Base-by-base conservation (phyloP, 2,329 filamentous ascomycete genomes). In the Cadophora luteo-olivacea region DNA sequence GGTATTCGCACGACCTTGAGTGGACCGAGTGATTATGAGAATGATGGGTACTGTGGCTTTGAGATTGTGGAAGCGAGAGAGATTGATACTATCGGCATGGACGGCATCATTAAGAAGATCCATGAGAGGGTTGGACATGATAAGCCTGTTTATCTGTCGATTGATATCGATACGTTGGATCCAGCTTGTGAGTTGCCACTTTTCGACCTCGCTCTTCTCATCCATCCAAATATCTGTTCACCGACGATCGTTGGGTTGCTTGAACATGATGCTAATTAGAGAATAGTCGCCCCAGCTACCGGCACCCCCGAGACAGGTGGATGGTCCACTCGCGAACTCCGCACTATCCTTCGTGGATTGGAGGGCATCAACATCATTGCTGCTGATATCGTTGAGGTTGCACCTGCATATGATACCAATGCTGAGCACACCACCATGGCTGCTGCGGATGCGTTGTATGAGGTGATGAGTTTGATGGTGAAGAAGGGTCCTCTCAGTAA, bases 151-250 rank as follows among this genome's bases (percentile, higher is more conserved):
- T 97, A 97, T 77, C 81, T 97, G 38, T 92, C 88, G 7, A 90
- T 97, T 58, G 94, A 97, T 77, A 97, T 97, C 74, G 93, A 97
- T 77, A 94, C 92, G 0, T 83, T 97, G 3, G 93, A 97, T 77
- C 93, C 94, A 8, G 92, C 92, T 5, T 95, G 86, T 88, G 79
- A 79, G 85, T 61, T 62, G 55, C 22, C 45, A 22, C 14, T 41
- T 16, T n/a, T 7, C 7, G 22, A 58, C 54, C 55, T 19, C 4
- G 19, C 49, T 25, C 25, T 49, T 29, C 19, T 48, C 45, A 61
- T 19, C 29, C 36, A 9, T 38, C 9, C 51, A 41, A 5, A 29
- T 5, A 29, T 45, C 12, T 57, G 2, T 8, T 24, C 55, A 38
- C 41, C 33, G 36, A 38, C 1, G 7, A 14, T 38, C 36, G 36